Evolutionary conservation across 2,329 filamentous ascomycete species (phyloP), one percentile per base, ranked within the genome.

Genomic region (Mariannaea sp.): DNA sequence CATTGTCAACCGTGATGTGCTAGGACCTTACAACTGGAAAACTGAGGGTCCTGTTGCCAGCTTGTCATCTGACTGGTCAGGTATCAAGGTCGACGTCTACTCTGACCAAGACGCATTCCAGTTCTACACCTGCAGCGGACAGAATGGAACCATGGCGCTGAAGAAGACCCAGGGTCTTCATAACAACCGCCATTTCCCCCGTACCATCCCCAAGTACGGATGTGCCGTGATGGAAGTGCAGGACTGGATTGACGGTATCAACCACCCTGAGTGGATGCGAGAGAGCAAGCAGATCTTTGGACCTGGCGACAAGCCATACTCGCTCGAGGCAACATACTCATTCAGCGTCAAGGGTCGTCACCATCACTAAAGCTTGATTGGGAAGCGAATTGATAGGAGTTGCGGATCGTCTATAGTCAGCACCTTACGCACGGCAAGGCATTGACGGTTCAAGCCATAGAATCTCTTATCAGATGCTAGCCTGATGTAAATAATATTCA

Each of bases 241-340:
- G 78, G 92, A 94, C 71, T 97, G 86, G 83, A 96, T 97, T 67
- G 92, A 96, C 69, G 92, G 81, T 20, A 94, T 97, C 75, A 97
- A 96, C 75, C 83, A 95, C 64, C 92, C 92, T 0, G 83, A 91
- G 72, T 97, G 93, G 93, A 85, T 85, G 54, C 83, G 92, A 49
- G 73, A 78, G 40, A 68, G 67, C 48, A 85, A 80, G 73, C 84
- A 87, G 66, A 74, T 88, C 55, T 87, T 75, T 63, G 77, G 73
- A 24, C 85, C 85, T 1, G 83, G 79, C 7, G 82, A 76, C 49
- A 80, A 80, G 56, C 81, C 82, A 3, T 87, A 84, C 66, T 78
- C 83, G n/a, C 72, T 87, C 58, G 77, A 84, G 71, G 84, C 84
- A 4, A 81, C 76, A 59, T 87, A 86, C 67, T 71, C 72, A 49